Evolutionary conservation across 306 rosid genomes (phyloP).

Genomic region (Dryas alaskensis): DNA sequence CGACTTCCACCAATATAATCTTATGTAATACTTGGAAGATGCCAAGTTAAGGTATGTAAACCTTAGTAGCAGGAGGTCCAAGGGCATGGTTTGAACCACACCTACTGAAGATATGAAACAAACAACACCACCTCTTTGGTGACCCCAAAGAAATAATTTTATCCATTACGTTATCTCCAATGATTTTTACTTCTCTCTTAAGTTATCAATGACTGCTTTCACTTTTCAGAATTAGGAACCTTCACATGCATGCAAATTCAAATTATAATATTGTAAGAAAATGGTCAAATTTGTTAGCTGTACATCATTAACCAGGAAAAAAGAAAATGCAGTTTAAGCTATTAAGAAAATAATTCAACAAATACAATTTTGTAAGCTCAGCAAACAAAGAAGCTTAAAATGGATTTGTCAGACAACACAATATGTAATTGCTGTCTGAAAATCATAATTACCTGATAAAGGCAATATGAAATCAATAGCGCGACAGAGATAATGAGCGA

Average conservation of each 20-base stretch:
- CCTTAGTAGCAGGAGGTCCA: background rate
- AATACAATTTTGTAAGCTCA: background rate
- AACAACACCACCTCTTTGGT: background rate
- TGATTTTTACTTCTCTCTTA: background rate
- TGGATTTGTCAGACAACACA: background rate
- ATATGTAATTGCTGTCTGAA: background rate
- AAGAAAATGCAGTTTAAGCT: background rate
- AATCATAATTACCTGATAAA: slow-evolving; percentile 62
- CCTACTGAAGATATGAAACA: background rate
- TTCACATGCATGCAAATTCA: background rate
- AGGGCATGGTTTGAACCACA: background rate
- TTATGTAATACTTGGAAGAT: background rate
- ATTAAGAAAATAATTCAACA: background rate
- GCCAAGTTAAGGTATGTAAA: background rate
- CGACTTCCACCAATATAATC: background rate
- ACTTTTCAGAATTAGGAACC: background rate
- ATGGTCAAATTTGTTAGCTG: background rate
- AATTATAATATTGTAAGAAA: background rate
- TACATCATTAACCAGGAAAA: background rate
- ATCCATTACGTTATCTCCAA: background rate
- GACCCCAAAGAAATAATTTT: no score
- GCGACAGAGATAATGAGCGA: slow-evolving; percentile 56
- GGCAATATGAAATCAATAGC: slow-evolving; percentile 60
- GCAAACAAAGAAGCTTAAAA: background rate
- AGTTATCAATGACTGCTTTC: background rate